phyloP scores from a whole-genome alignment of 805 yeast species.

The Saturnispora dispora region DNA sequence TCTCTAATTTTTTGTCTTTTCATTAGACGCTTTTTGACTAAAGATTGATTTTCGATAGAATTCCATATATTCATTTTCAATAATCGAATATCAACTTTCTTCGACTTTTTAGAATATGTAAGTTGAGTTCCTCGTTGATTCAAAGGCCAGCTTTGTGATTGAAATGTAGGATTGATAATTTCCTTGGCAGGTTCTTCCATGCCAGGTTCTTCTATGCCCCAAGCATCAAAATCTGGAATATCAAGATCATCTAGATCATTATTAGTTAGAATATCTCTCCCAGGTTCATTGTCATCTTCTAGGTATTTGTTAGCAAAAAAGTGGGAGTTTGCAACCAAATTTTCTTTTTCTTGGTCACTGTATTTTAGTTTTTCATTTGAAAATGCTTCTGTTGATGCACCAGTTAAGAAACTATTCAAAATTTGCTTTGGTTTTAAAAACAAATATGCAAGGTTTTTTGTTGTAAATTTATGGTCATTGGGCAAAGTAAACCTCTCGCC shows the following conservation, averaged over 20 bases:
- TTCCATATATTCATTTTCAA: constrained; percentile 41
- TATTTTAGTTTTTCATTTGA: neutral
- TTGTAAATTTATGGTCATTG: constrained; percentile 42
- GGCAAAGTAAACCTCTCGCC: constrained; percentile 31
- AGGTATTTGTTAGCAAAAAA: constrained; percentile 42
- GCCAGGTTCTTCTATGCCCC: constrained; percentile 5
- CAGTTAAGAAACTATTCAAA: constrained; percentile 22
- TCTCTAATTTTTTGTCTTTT: constrained; percentile 11
- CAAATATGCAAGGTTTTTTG: constrained; percentile 37
- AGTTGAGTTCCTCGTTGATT: neutral
- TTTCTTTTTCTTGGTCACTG: constrained; percentile 17
- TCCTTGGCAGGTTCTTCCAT: constrained; percentile 1
- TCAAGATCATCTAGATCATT: constrained; percentile 25
- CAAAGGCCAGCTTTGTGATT: neutral
- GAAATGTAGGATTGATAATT: neutral
- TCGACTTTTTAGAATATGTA: constrained; percentile 38
- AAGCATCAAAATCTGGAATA: constrained; percentile 8
- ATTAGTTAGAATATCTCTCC: constrained; percentile 27
- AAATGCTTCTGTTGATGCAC: constrained; percentile 10
- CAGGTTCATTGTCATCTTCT: constrained; percentile 17
- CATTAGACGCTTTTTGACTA: constrained; percentile 21
- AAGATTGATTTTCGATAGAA: constrained; percentile 26
- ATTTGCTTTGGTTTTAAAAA: constrained; percentile 35
- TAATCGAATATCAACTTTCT: constrained; percentile 39
- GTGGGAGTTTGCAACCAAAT: constrained; percentile 39